Base-by-base conservation (phyloP, 139 green algal genomes). In the Chlamydomonas sp. region DNA sequence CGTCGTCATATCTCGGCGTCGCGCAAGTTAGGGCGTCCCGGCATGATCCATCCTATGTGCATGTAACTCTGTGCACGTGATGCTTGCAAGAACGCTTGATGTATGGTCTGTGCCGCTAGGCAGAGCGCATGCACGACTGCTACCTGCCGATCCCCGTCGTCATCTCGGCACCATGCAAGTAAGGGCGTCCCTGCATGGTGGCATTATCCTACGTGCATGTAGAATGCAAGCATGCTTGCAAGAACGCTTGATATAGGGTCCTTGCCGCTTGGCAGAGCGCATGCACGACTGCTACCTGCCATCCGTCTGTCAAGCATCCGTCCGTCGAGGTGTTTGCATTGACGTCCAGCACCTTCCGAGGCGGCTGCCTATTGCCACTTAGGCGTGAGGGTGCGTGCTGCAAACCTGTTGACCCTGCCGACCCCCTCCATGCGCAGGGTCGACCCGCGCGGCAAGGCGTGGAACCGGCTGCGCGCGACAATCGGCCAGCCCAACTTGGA, bases 61-160 rank as follows among this genome's bases (percentile, higher is more conserved):
- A n/a, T n/a, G n/a, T 16, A n/a, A n/a, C n/a, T n/a, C n/a, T n/a
- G n/a, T n/a, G 43, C 16, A 54, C 16, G 43, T 20, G n/a, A 54
- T 54, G 43, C 16, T 26, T 13, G 20, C 43, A 54, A 54, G 43
- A 20, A 20, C 16, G 13, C 16, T n/a, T n/a, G n/a, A n/a, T 66
- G 54, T 35, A 35, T 29, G 33, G 24, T 22, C 30, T 43, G 33
- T 10, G 4, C 13, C 22, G 62, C 35, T 10, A 22, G 8, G 33
- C 34, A 54, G 34, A 34, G 62, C 3, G 34, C 81, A 96, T 87
- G 38, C 87, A 97, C 82, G 96, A 96, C 65, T 83, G 89, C 10
- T 90, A 90, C 62, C 96, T 96, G 64, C 89, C 87, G 35, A 83
- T 91, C 50, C 90, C 88, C 2, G 76, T 90, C 26, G 87, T 98